phyloP scores from a whole-genome alignment of 139 green algal species.

The Mesotaenium endlicherianum region DNA sequence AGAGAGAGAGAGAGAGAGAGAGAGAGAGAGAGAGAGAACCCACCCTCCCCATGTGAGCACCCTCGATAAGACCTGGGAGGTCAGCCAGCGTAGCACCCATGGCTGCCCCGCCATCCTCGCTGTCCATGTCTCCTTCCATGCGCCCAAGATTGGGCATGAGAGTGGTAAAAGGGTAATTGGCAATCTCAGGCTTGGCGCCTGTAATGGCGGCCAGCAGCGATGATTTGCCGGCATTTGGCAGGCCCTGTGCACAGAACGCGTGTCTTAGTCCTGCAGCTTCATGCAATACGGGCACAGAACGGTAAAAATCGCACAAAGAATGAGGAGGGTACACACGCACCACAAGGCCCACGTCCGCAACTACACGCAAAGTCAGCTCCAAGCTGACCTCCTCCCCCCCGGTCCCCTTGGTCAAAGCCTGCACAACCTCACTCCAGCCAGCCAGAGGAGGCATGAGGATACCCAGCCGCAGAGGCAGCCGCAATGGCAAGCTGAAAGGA shows the following conservation, averaged over 20 bases:
- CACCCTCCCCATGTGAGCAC: constrained; percentile 58
- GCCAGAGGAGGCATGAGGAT: too few relatives aligned
- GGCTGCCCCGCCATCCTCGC: constrained; percentile 1
- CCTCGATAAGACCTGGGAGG: constrained; percentile 83
- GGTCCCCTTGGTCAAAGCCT: constrained; percentile 16
- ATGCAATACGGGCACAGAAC: constrained; percentile 4
- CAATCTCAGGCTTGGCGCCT: constrained; percentile 74
- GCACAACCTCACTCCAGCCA: too few relatives aligned
- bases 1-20: background rate
- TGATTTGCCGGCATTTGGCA: constrained; percentile 86
- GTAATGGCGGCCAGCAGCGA: constrained; percentile 74
- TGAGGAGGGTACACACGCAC: constrained; percentile 15
- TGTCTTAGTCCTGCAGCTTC: background rate
- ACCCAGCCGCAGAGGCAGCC: too few relatives aligned
- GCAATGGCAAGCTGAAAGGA: too few relatives aligned
- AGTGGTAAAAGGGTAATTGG: constrained; percentile 91
- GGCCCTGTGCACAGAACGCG: constrained; percentile 55
- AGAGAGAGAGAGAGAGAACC: background rate
- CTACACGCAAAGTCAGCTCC: constrained; percentile 77
- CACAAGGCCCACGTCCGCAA: constrained; percentile 91
- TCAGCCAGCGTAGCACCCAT: constrained; percentile 59
- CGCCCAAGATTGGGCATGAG: constrained; percentile 90
- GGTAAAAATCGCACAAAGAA: background rate
- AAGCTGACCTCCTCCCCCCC: constrained; percentile 71
- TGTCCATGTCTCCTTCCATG: constrained; percentile 13